phyloP scores from a whole-genome alignment of 1,284 basidiomycete genomes.

The Heterobasidion irregulare region DNA sequence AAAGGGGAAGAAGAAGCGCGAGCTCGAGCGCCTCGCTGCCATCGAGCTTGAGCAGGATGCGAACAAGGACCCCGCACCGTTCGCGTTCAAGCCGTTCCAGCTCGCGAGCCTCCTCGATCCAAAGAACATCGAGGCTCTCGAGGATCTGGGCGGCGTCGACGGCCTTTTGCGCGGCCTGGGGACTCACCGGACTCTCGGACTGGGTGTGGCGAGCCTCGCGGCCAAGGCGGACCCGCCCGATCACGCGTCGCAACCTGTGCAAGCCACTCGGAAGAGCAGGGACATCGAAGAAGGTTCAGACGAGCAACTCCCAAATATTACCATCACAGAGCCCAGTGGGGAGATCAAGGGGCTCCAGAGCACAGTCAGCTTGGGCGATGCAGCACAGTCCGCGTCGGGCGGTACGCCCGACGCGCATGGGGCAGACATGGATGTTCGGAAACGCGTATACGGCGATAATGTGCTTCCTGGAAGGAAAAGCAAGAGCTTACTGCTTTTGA shows the following conservation, averaged over 20 bases:
- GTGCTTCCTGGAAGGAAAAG: conserved; percentile 69
- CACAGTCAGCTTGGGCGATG: conserved; percentile 3
- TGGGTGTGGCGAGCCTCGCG: conserved; percentile 20
- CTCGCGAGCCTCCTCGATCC: conserved; percentile 89
- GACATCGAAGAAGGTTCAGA: conserved; percentile 4
- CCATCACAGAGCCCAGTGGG: conserved; percentile 34
- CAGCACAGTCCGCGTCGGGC: conserved; percentile 12
- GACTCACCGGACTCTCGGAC: conserved; percentile 53
- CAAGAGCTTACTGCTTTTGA: conserved; percentile 78
- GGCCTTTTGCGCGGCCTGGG: conserved; percentile 73
- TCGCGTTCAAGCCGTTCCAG: conserved; percentile 61
- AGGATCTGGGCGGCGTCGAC: conserved; percentile 65
- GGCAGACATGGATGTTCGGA: conserved; percentile 57
- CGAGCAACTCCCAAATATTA: conserved; percentile 28
- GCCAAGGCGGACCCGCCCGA: conserved; percentile 6
- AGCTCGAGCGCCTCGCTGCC: conserved; percentile 21
- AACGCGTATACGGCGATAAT: conserved; percentile 79
- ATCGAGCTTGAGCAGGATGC: conserved; percentile 45
- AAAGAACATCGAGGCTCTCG: conserved; percentile 66
- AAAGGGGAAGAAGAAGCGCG: conserved; percentile 20
- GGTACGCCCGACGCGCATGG: conserved; percentile 33
- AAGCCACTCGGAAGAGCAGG: conserved; percentile 1
- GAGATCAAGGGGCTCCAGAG: conserved; percentile 12
- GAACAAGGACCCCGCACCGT: conserved; percentile 63
- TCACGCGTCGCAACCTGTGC: conserved; percentile 3